Base-by-base conservation (phyloP, 2,329 filamentous ascomycete genomes). In the Colletotrichum plurivorum region DNA sequence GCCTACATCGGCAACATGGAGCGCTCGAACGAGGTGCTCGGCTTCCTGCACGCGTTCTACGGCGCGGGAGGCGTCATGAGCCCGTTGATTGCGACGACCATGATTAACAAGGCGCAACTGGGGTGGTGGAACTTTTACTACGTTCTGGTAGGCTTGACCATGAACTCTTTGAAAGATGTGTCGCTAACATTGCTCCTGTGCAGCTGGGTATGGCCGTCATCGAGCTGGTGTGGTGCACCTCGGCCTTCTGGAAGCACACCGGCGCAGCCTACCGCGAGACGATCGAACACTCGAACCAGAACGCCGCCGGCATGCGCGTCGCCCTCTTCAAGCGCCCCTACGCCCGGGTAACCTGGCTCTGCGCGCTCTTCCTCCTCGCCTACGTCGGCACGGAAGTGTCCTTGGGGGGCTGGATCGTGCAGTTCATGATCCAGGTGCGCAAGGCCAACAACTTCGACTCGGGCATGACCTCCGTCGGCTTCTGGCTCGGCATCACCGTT, bases 371-470 rank as follows among this genome's bases (percentile, higher is more conserved):
- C 78, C 82, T 95, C 22, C 86, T 96, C 12, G 88, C 88, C 39
- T 95, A 95, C 74, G 91, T 95, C 0, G 93, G 94, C 8, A 84
- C 90, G 1, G 93, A 96, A 78, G 91, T 93, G 52, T 90, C 90
- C 0, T 85, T 95, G 0, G 92, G 92, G 20, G 93, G 93, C 5
- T 96, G 93, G 94, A 93, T 96, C 65, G 91, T 94, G 60, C 90
- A 90, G 5, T 95, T 96, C 78, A 95, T 96, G 92, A 90, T 94
- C 27, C 86, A 89, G 41, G 90, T 94, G 6, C 88, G 94, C 6
- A 79, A 90, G n/a, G 92, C 89, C 1, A 85, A 82, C 4, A 80
- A 88, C 0, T 94, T 95, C 73, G 88, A 89, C 0, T 90, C 89
- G 27, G 93, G 93, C 10, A 92, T 95, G 84, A 90, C 90, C 0